phyloP scores from a whole-genome alignment of 192 early-diverging fungal species.

The Coemansia sp. region DNA sequence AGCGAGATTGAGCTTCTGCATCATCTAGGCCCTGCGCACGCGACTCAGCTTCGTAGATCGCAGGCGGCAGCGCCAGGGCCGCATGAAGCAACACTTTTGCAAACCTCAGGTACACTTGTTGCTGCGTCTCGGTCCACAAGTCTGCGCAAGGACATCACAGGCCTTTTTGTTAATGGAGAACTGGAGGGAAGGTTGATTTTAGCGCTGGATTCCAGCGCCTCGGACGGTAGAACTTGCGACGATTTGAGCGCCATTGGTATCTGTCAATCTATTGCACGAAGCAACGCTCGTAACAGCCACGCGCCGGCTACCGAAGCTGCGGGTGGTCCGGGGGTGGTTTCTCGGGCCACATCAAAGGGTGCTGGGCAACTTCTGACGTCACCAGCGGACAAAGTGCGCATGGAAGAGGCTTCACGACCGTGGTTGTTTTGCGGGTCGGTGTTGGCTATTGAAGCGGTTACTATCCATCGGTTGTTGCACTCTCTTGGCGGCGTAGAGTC shows the following conservation, averaged over 20 bases:
- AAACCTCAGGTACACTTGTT: slow-evolving; percentile 1
- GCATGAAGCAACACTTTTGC: slow-evolving; percentile 6
- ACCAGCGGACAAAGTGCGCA: slow-evolving; percentile 14
- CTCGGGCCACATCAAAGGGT: neutral
- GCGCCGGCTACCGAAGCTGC: neutral
- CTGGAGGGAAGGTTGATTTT: slow-evolving; percentile 20
- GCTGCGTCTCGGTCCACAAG: slow-evolving; percentile 10
- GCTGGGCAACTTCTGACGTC: neutral
- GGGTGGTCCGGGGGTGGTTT: neutral
- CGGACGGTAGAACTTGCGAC: slow-evolving; percentile 3
- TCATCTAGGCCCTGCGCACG: slow-evolving; percentile 24
- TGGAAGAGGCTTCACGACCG: slow-evolving; percentile 20
- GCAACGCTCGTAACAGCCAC: slow-evolving; percentile 16
- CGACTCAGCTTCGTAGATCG: slow-evolving; percentile 24
- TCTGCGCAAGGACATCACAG: slow-evolving; percentile 12
- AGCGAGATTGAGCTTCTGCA: slow-evolving; percentile 33
- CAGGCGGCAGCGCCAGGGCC: slow-evolving; percentile 18
- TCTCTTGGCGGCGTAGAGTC: slow-evolving; percentile 31
- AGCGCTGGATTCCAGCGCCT: slow-evolving; percentile 15
- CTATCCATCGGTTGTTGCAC: slow-evolving; percentile 30
- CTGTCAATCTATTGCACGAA: slow-evolving; percentile 32
- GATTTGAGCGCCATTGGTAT: slow-evolving; percentile 42
- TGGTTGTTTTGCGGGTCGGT: slow-evolving; percentile 31
- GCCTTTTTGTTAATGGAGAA: slow-evolving; percentile 18
- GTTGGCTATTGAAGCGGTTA: slow-evolving; percentile 14